Base-by-base conservation (phyloP, 139 green algal genomes). In the Nannochloris sp. region DNA sequence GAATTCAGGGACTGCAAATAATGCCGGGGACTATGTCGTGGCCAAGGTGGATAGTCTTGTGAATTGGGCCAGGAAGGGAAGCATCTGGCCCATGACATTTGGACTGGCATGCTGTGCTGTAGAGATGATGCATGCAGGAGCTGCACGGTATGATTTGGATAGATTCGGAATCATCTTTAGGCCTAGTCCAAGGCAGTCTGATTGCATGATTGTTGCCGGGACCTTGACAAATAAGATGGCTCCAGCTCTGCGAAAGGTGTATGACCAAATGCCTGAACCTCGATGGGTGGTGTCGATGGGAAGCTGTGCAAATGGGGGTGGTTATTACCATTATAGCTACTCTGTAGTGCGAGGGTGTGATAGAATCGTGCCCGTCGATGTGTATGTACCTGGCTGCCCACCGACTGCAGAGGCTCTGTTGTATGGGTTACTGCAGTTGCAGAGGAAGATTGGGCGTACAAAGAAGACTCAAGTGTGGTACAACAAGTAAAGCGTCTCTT, bases 201-300 rank as follows among this genome's bases (percentile, higher is more conserved):
- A 97, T 59, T 85, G 88, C 66, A 97, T 97, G 91, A 97, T 97
- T 62, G 91, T 97, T 4, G 91, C 91, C 3, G 91, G 91, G 56
- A 97, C 91, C 5, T 76, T 97, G 9, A 97, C 92, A 5, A 97
- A 97, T 80, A 97, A 97, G 74, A 97, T 97, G 91, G 91, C 91
- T 0, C 91, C 91, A 0, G 92, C 91, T 16, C 75, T 97, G 71
- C 85, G 91, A 59, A 97, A 97, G 84, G 86, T 95, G 18, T 95
- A 95, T 59, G 87, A 94, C 62, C 79, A 85, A 79, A 97, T 97
- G 91, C 91, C 91, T 2, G 91, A 97, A 70, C 91, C 91, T 5
- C 81, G 91, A 36, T 97, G 91, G 91, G 91, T 97, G 15, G 78
- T 97, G 29, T 95, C 85, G 66, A 97, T 97, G 91, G 91, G 91